phyloP scores from a whole-genome alignment of 257 asterid species.

The Agastache rugosa region DNA sequence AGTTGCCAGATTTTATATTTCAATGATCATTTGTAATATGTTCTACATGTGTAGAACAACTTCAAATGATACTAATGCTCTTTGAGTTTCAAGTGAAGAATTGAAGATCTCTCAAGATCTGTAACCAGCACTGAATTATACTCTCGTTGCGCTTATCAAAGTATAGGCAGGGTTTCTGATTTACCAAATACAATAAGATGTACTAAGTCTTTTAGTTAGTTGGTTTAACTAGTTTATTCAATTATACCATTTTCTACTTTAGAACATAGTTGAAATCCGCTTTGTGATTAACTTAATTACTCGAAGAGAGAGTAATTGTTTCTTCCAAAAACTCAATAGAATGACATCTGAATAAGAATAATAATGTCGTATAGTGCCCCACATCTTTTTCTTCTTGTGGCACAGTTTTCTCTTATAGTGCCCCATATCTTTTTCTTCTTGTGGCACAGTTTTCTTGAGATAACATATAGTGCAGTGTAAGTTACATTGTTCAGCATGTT shows the following conservation, averaged over 20 bases:
- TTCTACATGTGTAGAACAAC: not conserved
- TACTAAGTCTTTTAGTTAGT: no score
- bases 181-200: not conserved
- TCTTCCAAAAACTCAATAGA: not conserved
- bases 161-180: conserved; percentile 5
- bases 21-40: not conserved
- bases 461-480: not conserved
- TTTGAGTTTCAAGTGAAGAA: conserved; percentile 21
- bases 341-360: not conserved
- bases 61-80: not conserved
- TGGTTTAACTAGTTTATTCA: not conserved
- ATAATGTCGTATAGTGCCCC: no score
- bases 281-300: not conserved
- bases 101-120: conserved; percentile 20
- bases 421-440: no score
- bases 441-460: not conserved
- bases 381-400: not conserved
- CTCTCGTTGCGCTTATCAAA: not conserved
- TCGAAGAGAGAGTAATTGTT: no score
- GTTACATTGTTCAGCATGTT: not conserved
- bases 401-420: not conserved
- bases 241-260: not conserved
- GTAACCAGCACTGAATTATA: not conserved
- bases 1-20: conserved; percentile 7
- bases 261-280: no score